Evolutionary conservation across 345 rosid genomes (phyloP), one percentile per base, ranked within the genome.

Genomic region (Citrus maxima): DNA sequence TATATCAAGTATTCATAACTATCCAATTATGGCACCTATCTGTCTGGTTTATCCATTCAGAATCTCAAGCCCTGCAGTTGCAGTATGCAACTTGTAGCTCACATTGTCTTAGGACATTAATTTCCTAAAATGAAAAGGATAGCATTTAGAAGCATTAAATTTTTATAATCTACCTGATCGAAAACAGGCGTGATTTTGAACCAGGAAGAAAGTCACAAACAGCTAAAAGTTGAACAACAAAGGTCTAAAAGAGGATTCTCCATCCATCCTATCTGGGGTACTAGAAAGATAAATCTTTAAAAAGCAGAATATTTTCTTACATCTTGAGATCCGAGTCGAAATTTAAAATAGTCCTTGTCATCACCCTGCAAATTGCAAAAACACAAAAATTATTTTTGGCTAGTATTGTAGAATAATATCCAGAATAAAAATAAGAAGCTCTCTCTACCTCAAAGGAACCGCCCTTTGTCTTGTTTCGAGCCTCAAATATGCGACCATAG

Each of bases 401-500:
- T 10, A 35, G 10, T 27, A 65, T n/a, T 59, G 67, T 3, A 49
- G 34, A 78, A 73, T 24, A 38, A 35, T 8, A 27, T 46, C 46
- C 6, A 67, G 49, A 30, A 78, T 32, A 69, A 38, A 25, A 25
- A 51, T 21, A 10, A 76, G 75, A 73, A 73, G 64, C 37, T 59
- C 72, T 40, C 27, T 65, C 68, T 80, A 93, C 99, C 97, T 87
- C 95, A 90, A 95, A 95, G 49, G 98, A 93, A 81, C 99, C 97
- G 0, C 99, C 99, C 83, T 93, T 93, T 62, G 97, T 91, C 87
- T 90, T 95, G 86, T 95, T 95, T 81, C 99, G 94, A 83, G 99
- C 99, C 91, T 95, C 99, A 87, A 95, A 95, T 73, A 95, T 95
- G 77, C 98, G 99, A 69, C 99, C 99, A 82, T 95, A 93, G 86